A percentile compares a stretch with the other conserved stretches of the same genome.
Conservation (phyloP, 306 rosid species). For the Trichosanthes truncata region DNA sequence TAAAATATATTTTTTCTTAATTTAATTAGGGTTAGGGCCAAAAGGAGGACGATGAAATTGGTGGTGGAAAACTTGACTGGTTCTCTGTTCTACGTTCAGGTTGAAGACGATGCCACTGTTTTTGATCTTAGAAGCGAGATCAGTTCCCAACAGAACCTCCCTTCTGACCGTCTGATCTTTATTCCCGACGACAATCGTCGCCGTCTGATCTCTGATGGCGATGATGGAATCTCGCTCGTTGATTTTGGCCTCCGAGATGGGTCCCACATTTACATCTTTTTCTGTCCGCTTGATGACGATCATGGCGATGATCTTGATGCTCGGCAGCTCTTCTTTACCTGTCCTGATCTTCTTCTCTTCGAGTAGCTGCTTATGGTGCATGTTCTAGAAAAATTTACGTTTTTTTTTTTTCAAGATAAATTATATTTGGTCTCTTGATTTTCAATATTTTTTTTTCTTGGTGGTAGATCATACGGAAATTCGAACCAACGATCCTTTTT, state of each 20-base stretch:
- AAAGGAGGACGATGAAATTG: constrained; percentile 11
- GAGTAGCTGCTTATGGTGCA: too few species aligned
- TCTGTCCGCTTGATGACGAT: background rate
- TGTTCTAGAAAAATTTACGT: too few species aligned
- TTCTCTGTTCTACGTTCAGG: constrained; percentile 21
- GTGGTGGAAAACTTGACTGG: constrained; percentile 36
- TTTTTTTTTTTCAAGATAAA: background rate
- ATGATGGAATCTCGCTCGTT: constrained; percentile 24
- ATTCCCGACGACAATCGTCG: constrained; percentile 14
- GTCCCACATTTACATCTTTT: constrained; percentile 46
- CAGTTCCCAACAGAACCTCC: constrained; percentile 35
- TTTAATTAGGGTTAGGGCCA: background rate
- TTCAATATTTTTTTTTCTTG: too few species aligned
- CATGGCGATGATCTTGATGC: background rate
- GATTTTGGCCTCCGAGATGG: constrained; percentile 52
- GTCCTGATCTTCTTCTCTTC: background rate
- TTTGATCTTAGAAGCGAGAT: constrained; percentile 40
- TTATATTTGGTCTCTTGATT: too few species aligned
- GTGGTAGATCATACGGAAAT: too few species aligned
- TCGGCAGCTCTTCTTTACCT: background rate
- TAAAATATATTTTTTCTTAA: too few species aligned
- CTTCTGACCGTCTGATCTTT: constrained; percentile 39
- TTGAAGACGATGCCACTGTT: constrained; percentile 23
- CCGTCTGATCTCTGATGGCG: constrained; percentile 6
- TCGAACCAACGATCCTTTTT: too few species aligned